phyloP scores from a whole-genome alignment of 139 green algal genomes.

The Micractinium conductrix region DNA sequence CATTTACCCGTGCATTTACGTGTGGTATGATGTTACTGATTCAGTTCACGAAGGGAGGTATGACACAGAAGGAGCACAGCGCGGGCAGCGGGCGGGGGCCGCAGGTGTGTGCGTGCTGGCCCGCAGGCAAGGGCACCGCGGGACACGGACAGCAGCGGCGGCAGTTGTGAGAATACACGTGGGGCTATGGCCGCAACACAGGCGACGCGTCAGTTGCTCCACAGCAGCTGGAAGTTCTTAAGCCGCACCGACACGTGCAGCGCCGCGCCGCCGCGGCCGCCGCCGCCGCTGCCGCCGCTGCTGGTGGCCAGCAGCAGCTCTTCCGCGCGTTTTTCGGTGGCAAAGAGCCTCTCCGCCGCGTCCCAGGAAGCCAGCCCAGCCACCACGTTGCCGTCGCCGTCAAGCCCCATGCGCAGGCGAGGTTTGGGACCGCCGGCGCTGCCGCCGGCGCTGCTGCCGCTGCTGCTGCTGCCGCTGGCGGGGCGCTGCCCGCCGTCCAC shows the following conservation, averaged over 20 bases:
- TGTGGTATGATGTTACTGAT: no score
- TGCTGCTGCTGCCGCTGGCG: not conserved
- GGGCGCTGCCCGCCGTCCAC: not conserved
- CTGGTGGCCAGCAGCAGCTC: slow-evolving; percentile 17
- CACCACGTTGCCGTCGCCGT: slow-evolving; percentile 31
- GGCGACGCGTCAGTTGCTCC: no score
- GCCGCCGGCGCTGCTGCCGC: not conserved
- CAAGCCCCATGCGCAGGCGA: slow-evolving; percentile 32
- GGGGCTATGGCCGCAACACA: no score
- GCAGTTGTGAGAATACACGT: no score
- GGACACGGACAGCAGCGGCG: no score
- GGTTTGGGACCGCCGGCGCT: not conserved
- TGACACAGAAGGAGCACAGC: no score
- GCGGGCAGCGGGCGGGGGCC: no score
- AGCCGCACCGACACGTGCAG: not conserved
- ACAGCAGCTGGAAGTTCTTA: slow-evolving; percentile 27
- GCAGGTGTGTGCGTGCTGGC: no score
- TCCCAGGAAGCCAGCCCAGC: slow-evolving; percentile 38
- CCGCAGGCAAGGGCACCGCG: no score
- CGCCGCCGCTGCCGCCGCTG: not conserved
- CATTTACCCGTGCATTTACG: no score
- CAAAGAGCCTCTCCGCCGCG: slow-evolving; percentile 24
- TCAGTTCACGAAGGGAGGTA: no score
- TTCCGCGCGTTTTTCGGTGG: not conserved
- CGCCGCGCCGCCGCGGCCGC: not conserved